These are phyloP conservation scores for Fusarium sp. DNA, from an alignment of 2,329 filamentous ascomycete genomes.

Conservation along the genomic window DNA sequence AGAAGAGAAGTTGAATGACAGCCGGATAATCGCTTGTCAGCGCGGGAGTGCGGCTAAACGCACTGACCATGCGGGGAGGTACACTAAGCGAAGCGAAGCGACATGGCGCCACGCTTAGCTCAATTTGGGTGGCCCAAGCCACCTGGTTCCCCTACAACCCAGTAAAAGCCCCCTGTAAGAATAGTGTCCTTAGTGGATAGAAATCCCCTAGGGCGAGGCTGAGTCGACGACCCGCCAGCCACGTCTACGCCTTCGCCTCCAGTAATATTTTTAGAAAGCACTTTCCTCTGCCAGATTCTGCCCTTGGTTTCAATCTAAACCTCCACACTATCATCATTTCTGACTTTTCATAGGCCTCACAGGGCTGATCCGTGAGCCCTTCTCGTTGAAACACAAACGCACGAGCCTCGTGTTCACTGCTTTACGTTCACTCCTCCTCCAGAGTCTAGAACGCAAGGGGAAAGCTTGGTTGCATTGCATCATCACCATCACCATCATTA, in stretches of 20 bases:
- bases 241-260: slow-evolving; percentile 36
- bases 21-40: slow-evolving; percentile 32
- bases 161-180: slow-evolving; percentile 14
- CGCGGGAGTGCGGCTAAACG: slow-evolving; percentile 39
- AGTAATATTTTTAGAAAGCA: slow-evolving; percentile 42
- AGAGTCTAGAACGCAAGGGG: slow-evolving; percentile 27
- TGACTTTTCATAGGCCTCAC: slow-evolving; percentile 28
- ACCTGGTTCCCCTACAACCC: background rate
- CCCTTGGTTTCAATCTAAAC: slow-evolving; percentile 28
- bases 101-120: slow-evolving; percentile 6
- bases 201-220: slow-evolving; percentile 39
- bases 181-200: slow-evolving; percentile 31
- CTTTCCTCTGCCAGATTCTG: slow-evolving; percentile 29
- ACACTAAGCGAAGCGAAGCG: slow-evolving; percentile 2
- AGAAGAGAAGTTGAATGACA: slow-evolving; percentile 1
- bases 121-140: slow-evolving; percentile 12
- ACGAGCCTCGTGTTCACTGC: slow-evolving; percentile 38
- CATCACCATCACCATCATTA: slow-evolving; percentile 14
- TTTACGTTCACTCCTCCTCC: slow-evolving; percentile 16
- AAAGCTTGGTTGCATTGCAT: slow-evolving; percentile 17
- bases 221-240: slow-evolving; percentile 36
- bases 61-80: slow-evolving; percentile 27
- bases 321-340: slow-evolving; percentile 31
- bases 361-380: slow-evolving; percentile 16
- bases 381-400: slow-evolving; percentile 17